phyloP scores from a whole-genome alignment of 306 rosid genomes.

The Prunus mongolica region DNA sequence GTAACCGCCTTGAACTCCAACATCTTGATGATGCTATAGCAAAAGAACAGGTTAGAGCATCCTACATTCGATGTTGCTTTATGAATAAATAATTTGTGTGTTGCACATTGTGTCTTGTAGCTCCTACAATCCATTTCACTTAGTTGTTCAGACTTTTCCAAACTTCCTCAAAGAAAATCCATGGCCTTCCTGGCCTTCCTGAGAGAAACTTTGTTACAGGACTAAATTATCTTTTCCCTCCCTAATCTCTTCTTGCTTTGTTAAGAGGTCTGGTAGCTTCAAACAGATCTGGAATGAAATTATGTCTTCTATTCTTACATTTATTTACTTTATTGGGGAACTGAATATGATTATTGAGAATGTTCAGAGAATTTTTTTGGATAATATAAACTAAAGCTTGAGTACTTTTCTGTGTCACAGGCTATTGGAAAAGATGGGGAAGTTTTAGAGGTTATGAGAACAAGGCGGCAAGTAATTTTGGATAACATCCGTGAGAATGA shows the following conservation, averaged over 20 bases:
- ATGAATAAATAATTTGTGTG: not conserved
- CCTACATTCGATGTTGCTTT: not conserved
- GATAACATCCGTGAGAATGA: constrained; percentile 64
- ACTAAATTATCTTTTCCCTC: not conserved
- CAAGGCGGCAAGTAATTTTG: constrained; percentile 50
- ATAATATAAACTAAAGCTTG: not conserved
- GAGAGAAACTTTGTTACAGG: not conserved
- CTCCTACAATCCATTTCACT: not conserved
- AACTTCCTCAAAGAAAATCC: not conserved
- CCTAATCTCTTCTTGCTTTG: not conserved
- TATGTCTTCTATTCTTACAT: not conserved
- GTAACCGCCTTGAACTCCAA: constrained; percentile 52
- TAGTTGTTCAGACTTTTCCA: not conserved
- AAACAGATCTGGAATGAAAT: not conserved
- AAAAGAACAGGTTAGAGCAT: constrained; percentile 40
- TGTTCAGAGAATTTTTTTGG: not conserved
- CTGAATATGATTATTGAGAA: not conserved
- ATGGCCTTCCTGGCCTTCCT: not conserved
- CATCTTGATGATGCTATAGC: constrained; percentile 61
- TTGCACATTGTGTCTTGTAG: not conserved
- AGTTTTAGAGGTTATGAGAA: constrained; percentile 40
- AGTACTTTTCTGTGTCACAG: constrained; percentile 23
- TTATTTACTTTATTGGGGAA: not conserved
- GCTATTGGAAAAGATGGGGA: constrained; percentile 43
- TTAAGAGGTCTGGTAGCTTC: not conserved